Evolutionary conservation across 176 grass and related monocot species (phyloP), one percentile per base, ranked within the genome.

Genomic region (Triticum dicoccoides): DNA sequence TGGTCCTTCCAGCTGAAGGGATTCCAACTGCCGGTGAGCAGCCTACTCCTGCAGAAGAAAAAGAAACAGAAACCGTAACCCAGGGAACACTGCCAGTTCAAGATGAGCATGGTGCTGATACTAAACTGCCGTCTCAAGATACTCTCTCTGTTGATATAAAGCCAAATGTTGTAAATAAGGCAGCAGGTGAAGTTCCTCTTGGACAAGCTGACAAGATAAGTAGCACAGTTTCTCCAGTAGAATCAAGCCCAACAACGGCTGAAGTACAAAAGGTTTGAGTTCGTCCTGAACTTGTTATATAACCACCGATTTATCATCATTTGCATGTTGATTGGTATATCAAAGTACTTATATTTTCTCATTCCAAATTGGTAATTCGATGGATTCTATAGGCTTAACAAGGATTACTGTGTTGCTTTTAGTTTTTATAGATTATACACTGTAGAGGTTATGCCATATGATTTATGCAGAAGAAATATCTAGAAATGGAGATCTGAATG

Each of bases 231-330:
- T 11, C 80, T 88, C 87, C 82, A 44, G 44, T 82, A 73, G 64
- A 94, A 81, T 85, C 83, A 37, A 76, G 25, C 70, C 4, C 72
- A 70, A 61, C 51, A 82, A 89, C 75, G 42, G 42, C 71, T 49
- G 35, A 91, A 69, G 64, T 38, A 86, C 79, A 17, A 82, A 92
- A 91, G 91, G 96, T 98, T 68, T 20, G 45, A 80, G 64, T 76
- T 83, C n/a, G 45, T 80, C 80, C 64, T 84, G 20, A 11, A 56
- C 15, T 82, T 77, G 32, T 68, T 79, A 59, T 47, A 72, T 88
- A 29, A 29, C 41, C 8, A 59, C 62, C 3, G 33, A 5, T 65
- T 76, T 80, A 73, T 59, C 33, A 80, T 41, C 51, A 38, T 73
- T 67, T 83, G 51, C 62, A 85, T 83, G 49, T 73, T 72, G 67